Conservation (phyloP, 495 filamentous ascomycete genomes). For the Talaromyces ruber region DNA sequence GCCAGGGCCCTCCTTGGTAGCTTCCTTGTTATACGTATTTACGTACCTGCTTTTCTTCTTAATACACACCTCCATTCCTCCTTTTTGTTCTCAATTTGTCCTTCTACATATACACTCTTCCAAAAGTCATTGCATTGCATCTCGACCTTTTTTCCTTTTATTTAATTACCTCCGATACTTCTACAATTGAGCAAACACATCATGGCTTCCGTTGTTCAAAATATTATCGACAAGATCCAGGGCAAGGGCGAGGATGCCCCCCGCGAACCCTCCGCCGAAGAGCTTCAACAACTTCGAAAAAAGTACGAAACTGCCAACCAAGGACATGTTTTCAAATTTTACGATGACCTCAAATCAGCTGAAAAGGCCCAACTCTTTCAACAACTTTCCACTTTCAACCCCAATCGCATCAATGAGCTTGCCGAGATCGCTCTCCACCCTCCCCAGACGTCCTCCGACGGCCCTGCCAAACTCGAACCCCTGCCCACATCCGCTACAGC, state of each 20-base stretch:
- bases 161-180: not conserved
- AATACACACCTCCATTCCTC: not conserved
- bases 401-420: slow-evolving; percentile 73
- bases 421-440: slow-evolving; percentile 75
- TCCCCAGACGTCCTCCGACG: slow-evolving; percentile 38
- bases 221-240: slow-evolving; percentile 48
- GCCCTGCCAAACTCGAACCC: slow-evolving; percentile 63
- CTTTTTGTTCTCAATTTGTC: not conserved
- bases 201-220: slow-evolving; percentile 33
- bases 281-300: slow-evolving; percentile 64
- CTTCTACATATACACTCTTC: not conserved
- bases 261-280: slow-evolving; percentile 60
- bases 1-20: not conserved
- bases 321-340: slow-evolving; percentile 88
- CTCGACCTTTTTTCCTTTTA: not conserved
- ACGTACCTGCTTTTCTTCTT: not conserved
- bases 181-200: slow-evolving; percentile 1
- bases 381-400: slow-evolving; percentile 75
- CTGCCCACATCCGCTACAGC: slow-evolving; percentile 83
- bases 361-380: slow-evolving; percentile 76
- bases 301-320: slow-evolving; percentile 76
- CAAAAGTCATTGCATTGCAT: not conserved
- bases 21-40: not conserved
- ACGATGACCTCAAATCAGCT: slow-evolving; percentile 58
- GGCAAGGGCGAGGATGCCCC: slow-evolving; percentile 35